Evolutionary conservation across 441 rosid species (phyloP), one percentile per base, ranked within the genome.

Genomic region (Euphorbia celastroides): DNA sequence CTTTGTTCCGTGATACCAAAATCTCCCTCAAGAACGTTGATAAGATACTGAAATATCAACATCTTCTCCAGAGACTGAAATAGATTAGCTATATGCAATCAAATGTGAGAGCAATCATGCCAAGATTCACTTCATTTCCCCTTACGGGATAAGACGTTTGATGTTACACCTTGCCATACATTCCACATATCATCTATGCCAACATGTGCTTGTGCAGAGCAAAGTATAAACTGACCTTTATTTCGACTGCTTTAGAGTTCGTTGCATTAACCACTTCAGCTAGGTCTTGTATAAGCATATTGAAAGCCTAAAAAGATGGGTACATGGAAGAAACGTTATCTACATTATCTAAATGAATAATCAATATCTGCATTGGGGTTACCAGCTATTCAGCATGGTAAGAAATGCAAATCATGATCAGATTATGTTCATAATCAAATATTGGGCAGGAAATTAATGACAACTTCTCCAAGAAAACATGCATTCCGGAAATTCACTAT

Each of bases 41-140:
- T 80, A 71, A 94, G 86, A 83, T 91, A 91, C 73, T 89, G 85
- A 77, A 91, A 80, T 77, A 87, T 51, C 64, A 91, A 73, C 96
- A 88, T 79, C 73, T 76, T 82, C 73, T 87, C 70, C 59, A 91
- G 71, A 25, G 70, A 60, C 97, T 93, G 81, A 79, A 79, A 68
- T 66, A 71, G 57, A 34, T 36, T 46, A 48, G 75, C 20, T 52
- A 74, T 16, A 44, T 25, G 9, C 2, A 27, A 23, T 19, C 5
- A 36, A 59, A 59, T n/a, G 28, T 23, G 34, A 4, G 28, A 54
- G 22, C 2, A 8, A 36, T 17, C 13, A 10, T 36, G 19, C 26
- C n/a, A 36, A 61, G 26, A 19, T 59, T 20, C 36, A 42, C 12
- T 3, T 2, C 9, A 50, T 54, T 54, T 31, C 4, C 30, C 10